Evolutionary conservation across 257 asterid genomes (phyloP), one percentile per base, ranked within the genome.

Genomic region (Verbascum thapsus): DNA sequence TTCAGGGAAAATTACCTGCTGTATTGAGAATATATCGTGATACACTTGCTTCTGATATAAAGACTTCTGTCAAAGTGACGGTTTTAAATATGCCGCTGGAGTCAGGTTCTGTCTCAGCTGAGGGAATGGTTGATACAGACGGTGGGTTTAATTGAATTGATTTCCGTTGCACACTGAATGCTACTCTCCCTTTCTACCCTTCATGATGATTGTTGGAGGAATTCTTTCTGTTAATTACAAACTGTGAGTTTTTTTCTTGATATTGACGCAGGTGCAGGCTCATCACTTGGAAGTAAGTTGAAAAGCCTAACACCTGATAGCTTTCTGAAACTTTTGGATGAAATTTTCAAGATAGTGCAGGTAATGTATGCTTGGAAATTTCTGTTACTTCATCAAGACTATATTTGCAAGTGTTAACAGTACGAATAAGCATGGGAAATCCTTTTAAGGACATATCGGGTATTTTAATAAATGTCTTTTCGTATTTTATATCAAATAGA

Each of bases 1-100:
- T 81, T 72, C 85, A 89, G 99, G 96, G 96, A 62, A 94, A 86
- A 75, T 80, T 94, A 66, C 99, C 99, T 20, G 84, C 94, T 66
- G 97, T 88, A 52, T 81, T 94, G 90, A 83, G 96, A 85, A 72
- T 87, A 74, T 94, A 94, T 71, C 86, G 95, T 26, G 99, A 94
- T 66, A 81, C 95, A 45, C 91, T 94, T 56, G 86, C 94, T 30
- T 81, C 96, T 63, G 95, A 94, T 67, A 76, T 94, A 83, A 94
- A 90, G 77, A 81, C 81, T 53, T 86, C 95, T 68, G 86, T 90
- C 76, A 94, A 90, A 83, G 74, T 74, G 48, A 84, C 94, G 35
- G 94, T 94, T 73, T 72, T 83, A 67, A 91, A 80, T 74, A 78
- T 84, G 91, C 97, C 85, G 58, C 55, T 83, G 74, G 97, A 85